Conservation (phyloP, 176 grass and related monocot genomes). For the Oryza nivara region DNA sequence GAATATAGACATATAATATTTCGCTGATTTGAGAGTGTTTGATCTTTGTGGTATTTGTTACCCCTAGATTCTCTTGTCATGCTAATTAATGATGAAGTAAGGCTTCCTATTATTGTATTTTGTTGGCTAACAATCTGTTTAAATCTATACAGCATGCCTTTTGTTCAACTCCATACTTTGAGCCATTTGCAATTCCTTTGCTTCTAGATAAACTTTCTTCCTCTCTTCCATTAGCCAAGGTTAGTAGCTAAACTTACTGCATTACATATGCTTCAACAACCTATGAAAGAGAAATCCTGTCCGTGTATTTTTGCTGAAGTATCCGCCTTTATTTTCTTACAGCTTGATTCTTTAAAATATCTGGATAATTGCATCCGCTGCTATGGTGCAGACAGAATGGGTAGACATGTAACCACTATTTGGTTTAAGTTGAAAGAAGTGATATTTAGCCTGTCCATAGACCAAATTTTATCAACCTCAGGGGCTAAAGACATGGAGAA, state of each 20-base stretch:
- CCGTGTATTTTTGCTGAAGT: slow-evolving; percentile 17
- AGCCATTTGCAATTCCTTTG: slow-evolving; percentile 77
- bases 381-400: slow-evolving; percentile 87
- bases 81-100: slow-evolving; percentile 26
- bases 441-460: slow-evolving; percentile 67
- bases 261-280: slow-evolving; percentile 37
- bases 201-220: slow-evolving; percentile 95
- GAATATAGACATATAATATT: slow-evolving; percentile 21
- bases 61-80: slow-evolving; percentile 20
- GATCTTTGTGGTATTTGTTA: slow-evolving; percentile 13
- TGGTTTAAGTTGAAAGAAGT: slow-evolving; percentile 84
- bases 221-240: slow-evolving; percentile 92
- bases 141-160: slow-evolving; percentile 73
- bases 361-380: slow-evolving; percentile 72
- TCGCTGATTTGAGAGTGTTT: slow-evolving; percentile 25
- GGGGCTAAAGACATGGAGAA: slow-evolving; percentile 51
- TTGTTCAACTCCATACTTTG: slow-evolving; percentile 76
- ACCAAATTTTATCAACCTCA: slow-evolving; percentile 46
- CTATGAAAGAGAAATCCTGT: neutral
- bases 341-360: slow-evolving; percentile 99
- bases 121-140: slow-evolving; percentile 46
- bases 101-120: slow-evolving; percentile 14
- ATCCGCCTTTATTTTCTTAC: slow-evolving; percentile 42
- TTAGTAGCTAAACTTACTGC: slow-evolving; percentile 42
- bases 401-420: slow-evolving; percentile 61